Evolutionary conservation across 2,329 filamentous ascomycete genomes (phyloP).

Genomic region (Fusarium coffeatum): DNA sequence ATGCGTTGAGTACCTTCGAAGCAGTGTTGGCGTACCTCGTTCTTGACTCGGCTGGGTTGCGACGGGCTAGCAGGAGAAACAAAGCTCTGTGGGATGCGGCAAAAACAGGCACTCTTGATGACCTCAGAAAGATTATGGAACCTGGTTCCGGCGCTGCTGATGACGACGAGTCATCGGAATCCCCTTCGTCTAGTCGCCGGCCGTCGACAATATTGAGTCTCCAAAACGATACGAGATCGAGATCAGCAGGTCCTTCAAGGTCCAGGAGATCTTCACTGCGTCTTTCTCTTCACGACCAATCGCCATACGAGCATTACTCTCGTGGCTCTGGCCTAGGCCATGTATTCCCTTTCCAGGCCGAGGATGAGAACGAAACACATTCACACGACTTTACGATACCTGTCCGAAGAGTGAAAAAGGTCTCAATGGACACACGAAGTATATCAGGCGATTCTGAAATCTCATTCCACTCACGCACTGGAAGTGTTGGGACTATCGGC

Average conservation of each 20-base stretch:
- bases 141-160: constrained; percentile 66
- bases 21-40: constrained; percentile 90
- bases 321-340: constrained; percentile 75
- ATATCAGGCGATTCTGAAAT: constrained; percentile 87
- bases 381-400: constrained; percentile 46
- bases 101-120: constrained; percentile 78
- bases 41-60: constrained; percentile 82
- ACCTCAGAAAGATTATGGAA: constrained; percentile 83
- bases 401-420: constrained; percentile 74
- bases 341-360: constrained; percentile 86
- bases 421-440: constrained; percentile 90
- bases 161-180: constrained; percentile 57
- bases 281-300: constrained; percentile 46
- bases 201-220: constrained; percentile 62
- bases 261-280: constrained; percentile 56
- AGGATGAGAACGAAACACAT: constrained; percentile 57
- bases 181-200: constrained; percentile 57
- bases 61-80: constrained; percentile 88
- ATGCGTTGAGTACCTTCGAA: constrained; percentile 95
- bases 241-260: constrained; percentile 40
- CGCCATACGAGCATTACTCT: constrained; percentile 63
- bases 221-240: constrained; percentile 54
- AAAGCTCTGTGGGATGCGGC: constrained; percentile 88
- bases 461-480: constrained; percentile 83
- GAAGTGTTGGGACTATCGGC: constrained; percentile 78